Base-by-base conservation (phyloP, 2,329 filamentous ascomycete genomes). In the Aureobasidium zeae region DNA sequence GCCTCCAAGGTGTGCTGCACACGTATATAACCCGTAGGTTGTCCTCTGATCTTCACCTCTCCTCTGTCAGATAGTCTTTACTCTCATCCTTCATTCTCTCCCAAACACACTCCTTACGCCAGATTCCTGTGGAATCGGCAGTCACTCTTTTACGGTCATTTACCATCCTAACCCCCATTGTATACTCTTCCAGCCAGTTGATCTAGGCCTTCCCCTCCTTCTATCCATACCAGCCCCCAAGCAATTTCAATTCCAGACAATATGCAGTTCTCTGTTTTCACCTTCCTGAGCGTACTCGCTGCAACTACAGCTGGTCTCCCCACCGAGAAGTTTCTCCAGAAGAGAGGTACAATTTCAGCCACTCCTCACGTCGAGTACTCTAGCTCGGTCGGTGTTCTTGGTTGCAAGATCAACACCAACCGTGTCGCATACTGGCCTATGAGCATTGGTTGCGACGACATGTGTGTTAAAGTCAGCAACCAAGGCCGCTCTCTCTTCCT, bases 401-500 rank as follows among this genome's bases (percentile, higher is more conserved):
- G 75, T 38, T 78, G 75, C 69, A 73, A 76, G 59, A 68, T 79
- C 58, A 59, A 78, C 62, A 76, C 69, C 49, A 71, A 78, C 65
- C 73, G 73, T 30, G 67, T 78, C 28, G 75, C 75, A 49, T 79
- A 79, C 67, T 79, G 73, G 72, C 76, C 76, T 5, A 55, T 54
- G 17, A 55, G 63, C 4, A 64, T 74, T 35, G 65, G 66, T 62
- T 79, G 75, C 64, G 62, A 69, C 62, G 66, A 72, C 56, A 66
- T 78, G 52, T 79, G 75, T 60, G 63, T 77, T 53, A 69, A 70
- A 57, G 62, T 78, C 48, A 66, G 63, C 45, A 26, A 49, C 39
- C 36, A 41, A 19, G 70, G 60, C 45, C 70, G 72, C 48, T 64
- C 60, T 28, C 58, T 80, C 45, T 67, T 76, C 52, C 72, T 86